Percentiles rank a stretch among this genome's conserved stretches.
Conservation (phyloP, 257 asterid species). For the Solanum appendiculatum region DNA sequence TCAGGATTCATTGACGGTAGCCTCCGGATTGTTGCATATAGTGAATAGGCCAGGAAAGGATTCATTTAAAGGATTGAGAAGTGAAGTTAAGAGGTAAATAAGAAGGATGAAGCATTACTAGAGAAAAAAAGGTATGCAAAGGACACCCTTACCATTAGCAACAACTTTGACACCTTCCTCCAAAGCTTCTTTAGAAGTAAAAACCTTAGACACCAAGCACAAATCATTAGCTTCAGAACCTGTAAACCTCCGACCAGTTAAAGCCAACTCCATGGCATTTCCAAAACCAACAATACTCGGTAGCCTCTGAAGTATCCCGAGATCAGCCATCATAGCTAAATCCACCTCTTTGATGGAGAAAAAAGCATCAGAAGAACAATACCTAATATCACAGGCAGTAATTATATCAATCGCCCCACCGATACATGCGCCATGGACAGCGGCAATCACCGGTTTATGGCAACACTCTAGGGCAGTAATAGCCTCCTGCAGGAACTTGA, state of each 20-base stretch:
- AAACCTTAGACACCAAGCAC: slow-evolving; percentile 55
- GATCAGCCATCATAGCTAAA: slow-evolving; percentile 65
- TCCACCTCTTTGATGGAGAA: slow-evolving; percentile 87
- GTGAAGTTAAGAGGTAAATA: neutral
- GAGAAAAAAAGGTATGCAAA: neutral
- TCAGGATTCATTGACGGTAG: neutral
- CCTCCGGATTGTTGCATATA: neutral
- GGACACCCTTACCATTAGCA: slow-evolving; percentile 43
- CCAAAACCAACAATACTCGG: slow-evolving; percentile 76
- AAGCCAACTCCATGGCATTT: slow-evolving; percentile 75
- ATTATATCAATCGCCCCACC: slow-evolving; percentile 74
- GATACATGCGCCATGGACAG: slow-evolving; percentile 79
- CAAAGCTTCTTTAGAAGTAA: slow-evolving; percentile 38
- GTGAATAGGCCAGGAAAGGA: neutral
- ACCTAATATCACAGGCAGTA: slow-evolving; percentile 79
- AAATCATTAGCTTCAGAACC: slow-evolving; percentile 69
- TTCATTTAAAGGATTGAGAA: neutral
- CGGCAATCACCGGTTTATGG: slow-evolving; percentile 75
- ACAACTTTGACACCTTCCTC: slow-evolving; percentile 41
- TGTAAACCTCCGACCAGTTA: slow-evolving; percentile 59
- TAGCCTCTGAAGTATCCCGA: slow-evolving; percentile 90
- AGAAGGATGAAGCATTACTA: neutral
- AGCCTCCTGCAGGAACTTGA: slow-evolving; percentile 54
- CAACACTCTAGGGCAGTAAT: slow-evolving; percentile 67
- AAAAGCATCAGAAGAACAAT: slow-evolving; percentile 36